A percentile compares a stretch with the other conserved stretches of the same genome.
Conservation (phyloP, 2,329 filamentous ascomycete species). For the Trichoderma asperellum region DNA sequence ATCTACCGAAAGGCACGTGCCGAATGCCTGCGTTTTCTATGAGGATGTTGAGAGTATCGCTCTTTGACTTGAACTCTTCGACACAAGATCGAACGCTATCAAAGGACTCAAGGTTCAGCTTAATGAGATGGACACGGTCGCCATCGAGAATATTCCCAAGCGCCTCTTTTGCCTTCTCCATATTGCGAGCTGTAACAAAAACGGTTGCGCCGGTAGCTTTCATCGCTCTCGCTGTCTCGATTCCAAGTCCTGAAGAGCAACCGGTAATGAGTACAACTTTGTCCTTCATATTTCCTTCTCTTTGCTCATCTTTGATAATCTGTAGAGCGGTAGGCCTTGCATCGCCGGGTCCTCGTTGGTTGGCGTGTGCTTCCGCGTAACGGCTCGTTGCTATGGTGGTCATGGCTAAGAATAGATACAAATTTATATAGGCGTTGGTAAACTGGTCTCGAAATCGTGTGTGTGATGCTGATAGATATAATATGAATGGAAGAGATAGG, state of each 20-base stretch:
- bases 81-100: slow-evolving; percentile 35
- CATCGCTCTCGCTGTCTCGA: slow-evolving; percentile 51
- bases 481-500: background rate
- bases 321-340: slow-evolving; percentile 47
- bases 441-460: background rate
- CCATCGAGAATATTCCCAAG: slow-evolving; percentile 30
- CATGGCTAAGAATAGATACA: background rate
- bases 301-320: slow-evolving; percentile 44
- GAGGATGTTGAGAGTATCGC: slow-evolving; percentile 40
- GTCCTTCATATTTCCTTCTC: slow-evolving; percentile 40
- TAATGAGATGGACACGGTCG: slow-evolving; percentile 32
- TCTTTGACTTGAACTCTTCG: slow-evolving; percentile 31
- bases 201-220: slow-evolving; percentile 41
- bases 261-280: slow-evolving; percentile 52
- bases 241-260: slow-evolving; percentile 48
- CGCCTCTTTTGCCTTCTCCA: slow-evolving; percentile 34
- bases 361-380: slow-evolving; percentile 42
- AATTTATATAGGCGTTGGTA: too few relatives aligned
- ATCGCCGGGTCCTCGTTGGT: slow-evolving; percentile 43
- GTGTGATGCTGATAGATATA: background rate
- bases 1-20: slow-evolving; percentile 42
- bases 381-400: slow-evolving; percentile 1
- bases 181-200: slow-evolving; percentile 35
- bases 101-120: slow-evolving; percentile 37
- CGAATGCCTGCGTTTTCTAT: slow-evolving; percentile 53